phyloP scores from a whole-genome alignment of 2,329 filamentous ascomycete genomes.

The Aspergillus sp. region DNA sequence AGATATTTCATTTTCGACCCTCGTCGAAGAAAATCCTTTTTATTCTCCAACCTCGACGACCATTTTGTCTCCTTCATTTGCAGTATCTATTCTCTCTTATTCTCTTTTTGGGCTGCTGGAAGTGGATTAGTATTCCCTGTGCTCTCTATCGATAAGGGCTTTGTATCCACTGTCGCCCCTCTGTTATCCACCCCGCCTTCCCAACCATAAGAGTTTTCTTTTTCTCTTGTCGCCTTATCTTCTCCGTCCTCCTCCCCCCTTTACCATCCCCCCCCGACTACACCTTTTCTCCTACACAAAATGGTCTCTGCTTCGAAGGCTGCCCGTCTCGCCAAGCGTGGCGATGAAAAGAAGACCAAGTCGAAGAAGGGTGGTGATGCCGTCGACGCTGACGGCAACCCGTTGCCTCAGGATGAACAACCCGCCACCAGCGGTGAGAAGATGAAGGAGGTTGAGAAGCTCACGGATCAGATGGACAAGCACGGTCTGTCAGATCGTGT shows the following conservation, averaged over 20 bases:
- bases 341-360: constrained; percentile 65
- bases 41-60: neutral
- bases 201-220: constrained; percentile 26
- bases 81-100: neutral
- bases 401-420: constrained; percentile 49
- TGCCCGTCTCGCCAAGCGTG: constrained; percentile 59
- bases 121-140: neutral
- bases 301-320: constrained; percentile 65
- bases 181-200: neutral
- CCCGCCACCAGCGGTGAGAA: constrained; percentile 65
- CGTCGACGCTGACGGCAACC: constrained; percentile 55
- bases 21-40: constrained; percentile 1
- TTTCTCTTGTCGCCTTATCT: constrained; percentile 17
- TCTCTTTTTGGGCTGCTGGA: neutral
- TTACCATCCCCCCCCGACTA: constrained; percentile 5
- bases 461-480: constrained; percentile 90
- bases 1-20: constrained; percentile 15
- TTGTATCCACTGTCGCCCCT: neutral
- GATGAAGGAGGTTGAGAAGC: constrained; percentile 72
- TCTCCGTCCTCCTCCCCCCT: constrained; percentile 10
- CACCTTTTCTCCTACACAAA: constrained; percentile 13
- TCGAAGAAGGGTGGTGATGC: constrained; percentile 58
- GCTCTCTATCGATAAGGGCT: constrained; percentile 36
- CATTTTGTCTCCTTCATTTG: constrained; percentile 5
- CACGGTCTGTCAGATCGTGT: constrained; percentile 94